phyloP scores from a whole-genome alignment of 2,329 filamentous ascomycete genomes.

The Purpureocillium lavendulum region DNA sequence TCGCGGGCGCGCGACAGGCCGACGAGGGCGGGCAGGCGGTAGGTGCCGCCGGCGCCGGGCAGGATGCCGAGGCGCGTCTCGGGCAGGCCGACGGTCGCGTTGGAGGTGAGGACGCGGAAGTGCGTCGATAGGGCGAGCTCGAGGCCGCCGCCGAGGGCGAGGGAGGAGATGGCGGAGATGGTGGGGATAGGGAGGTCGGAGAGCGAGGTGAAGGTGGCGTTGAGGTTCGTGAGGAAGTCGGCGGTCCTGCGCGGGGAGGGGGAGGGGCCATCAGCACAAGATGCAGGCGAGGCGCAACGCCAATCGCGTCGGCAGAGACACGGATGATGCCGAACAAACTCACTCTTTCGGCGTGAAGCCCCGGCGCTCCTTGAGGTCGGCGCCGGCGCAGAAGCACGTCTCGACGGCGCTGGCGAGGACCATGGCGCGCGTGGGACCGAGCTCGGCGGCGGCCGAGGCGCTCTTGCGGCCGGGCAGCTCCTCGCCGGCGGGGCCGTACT shows the following conservation, averaged over 20 bases:
- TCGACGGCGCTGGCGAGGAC: slow-evolving; percentile 82
- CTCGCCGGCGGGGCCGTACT: slow-evolving; percentile 48
- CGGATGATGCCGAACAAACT: slow-evolving; percentile 24
- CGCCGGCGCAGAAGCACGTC: slow-evolving; percentile 83
- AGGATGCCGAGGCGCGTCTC: slow-evolving; percentile 92
- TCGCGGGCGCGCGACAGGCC: slow-evolving; percentile 78
- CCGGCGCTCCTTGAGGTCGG: slow-evolving; percentile 83
- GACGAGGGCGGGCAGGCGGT: slow-evolving; percentile 74
- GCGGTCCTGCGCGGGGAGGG: slow-evolving; percentile 67
- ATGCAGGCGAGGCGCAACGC: too few species aligned
- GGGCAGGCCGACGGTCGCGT: slow-evolving; percentile 71
- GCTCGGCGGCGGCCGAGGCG: slow-evolving; percentile 33
- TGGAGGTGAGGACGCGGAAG: slow-evolving; percentile 78
- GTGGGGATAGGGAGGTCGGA: slow-evolving; percentile 77
- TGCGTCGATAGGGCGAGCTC: slow-evolving; percentile 87
- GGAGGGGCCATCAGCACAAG: too few species aligned
- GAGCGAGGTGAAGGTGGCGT: slow-evolving; percentile 66
- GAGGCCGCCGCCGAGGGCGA: slow-evolving; percentile 86
- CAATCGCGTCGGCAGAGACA: not conserved
- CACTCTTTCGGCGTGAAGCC: slow-evolving; percentile 73
- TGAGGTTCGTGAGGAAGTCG: slow-evolving; percentile 69
- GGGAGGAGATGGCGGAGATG: slow-evolving; percentile 76
- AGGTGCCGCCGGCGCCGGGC: slow-evolving; percentile 88
- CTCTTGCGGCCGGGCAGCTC: too few species aligned
- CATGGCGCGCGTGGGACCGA: slow-evolving; percentile 64